Evolutionary conservation across 257 asterid species (phyloP).

Genomic region (Solanum dulcamara): DNA sequence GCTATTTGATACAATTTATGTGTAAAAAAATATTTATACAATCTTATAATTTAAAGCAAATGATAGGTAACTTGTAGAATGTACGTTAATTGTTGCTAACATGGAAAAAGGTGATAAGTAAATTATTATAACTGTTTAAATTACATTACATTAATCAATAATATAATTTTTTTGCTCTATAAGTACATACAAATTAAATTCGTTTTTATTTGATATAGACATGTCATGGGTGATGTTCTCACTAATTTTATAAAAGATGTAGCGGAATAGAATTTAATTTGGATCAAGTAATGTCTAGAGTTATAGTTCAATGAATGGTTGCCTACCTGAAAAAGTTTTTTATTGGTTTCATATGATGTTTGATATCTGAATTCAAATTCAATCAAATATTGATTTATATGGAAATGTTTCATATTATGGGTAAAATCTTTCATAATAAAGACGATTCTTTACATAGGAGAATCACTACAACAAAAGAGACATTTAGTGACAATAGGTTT

Average conservation of each 20-base stretch:
- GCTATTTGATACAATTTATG: too few relatives aligned
- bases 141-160: background rate
- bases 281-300: background rate
- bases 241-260: background rate
- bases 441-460: too few relatives aligned
- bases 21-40: background rate
- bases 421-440: too few relatives aligned
- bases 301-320: background rate
- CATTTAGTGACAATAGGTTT: fast-evolving
- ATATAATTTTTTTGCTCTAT: background rate
- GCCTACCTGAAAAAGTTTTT: too few relatives aligned
- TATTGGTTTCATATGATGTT: too few relatives aligned
- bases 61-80: background rate
- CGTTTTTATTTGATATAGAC: background rate
- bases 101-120: background rate
- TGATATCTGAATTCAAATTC: too few relatives aligned
- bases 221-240: background rate
- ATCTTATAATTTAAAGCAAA: background rate
- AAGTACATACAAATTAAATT: background rate
- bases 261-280: background rate
- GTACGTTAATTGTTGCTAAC: background rate
- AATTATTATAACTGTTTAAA: background rate
- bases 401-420: too few relatives aligned
- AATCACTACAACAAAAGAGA: too few relatives aligned
- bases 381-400: too few relatives aligned